Base-by-base conservation (phyloP, 768 basidiomycete genomes). In the Tulasnella sp. region DNA sequence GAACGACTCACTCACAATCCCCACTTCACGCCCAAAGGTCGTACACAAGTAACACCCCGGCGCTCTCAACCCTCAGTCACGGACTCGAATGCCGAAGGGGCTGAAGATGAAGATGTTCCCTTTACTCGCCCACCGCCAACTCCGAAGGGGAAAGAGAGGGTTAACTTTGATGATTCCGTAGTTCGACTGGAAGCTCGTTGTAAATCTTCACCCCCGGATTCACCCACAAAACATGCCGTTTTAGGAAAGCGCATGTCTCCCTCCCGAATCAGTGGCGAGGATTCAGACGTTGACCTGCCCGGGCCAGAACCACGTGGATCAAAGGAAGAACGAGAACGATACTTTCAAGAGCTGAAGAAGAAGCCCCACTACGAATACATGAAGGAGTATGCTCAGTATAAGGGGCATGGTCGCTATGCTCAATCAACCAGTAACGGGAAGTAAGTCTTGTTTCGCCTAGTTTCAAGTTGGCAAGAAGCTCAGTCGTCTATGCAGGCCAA, bases 361-460 rank as follows among this genome's bases (percentile, higher is more conserved):
- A 48, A 24, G 29, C 31, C 34, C 47, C 3, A 35, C 8, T 13
- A 27, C 34, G 29, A 25, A 33, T 22, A 16, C n/a, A n/a, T 54
- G 41, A 9, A 35, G 15, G 46, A 46, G 37, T 57, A 58, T 43
- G 48, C 37, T 46, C 32, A 16, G 45, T 58, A 70, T 60, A 79
- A 79, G 62, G 77, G 76, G 24, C 68, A 71, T 32, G 79, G 78
- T n/a, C 65, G 78, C 60, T 79, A 80, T 46, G 71, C 57, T 58
- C 57, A 27, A 43, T 53, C 16, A 32, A 56, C 58, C 39, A 16
- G 6, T 20, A 6, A 40, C 6, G 5, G 27, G n/a, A 70, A 72
- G 58, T 25, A 69, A 59, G 29, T 29, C 33, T 29, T 22, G 35
- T 20, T 12, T 19, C 3, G 32, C n/a, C 37, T 20, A 35, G 28